These are phyloP conservation scores for Thelonectria olida DNA, from an alignment of 2,329 filamentous ascomycete species.

Conservation along the genomic window DNA sequence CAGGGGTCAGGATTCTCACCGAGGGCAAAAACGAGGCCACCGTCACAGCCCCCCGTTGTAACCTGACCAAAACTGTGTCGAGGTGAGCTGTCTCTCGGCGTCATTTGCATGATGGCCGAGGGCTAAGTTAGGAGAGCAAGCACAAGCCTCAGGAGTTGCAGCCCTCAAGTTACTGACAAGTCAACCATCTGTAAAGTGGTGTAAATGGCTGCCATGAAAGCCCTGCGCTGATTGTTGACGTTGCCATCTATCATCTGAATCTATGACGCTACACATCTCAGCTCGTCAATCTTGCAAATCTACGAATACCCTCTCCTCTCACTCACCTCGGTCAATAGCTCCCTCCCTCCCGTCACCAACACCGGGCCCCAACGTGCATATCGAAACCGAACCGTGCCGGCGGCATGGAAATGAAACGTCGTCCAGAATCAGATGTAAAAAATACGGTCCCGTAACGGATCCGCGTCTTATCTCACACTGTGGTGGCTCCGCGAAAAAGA, in stretches of 20 bases:
- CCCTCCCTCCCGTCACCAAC: background rate
- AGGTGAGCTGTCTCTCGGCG: constrained; percentile 18
- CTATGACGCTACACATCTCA: background rate
- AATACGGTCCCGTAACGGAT: constrained; percentile 8
- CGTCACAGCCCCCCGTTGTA: background rate
- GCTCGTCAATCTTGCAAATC: too few relatives aligned
- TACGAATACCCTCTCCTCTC: background rate
- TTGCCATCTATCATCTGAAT: background rate
- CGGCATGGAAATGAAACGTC: constrained; percentile 1
- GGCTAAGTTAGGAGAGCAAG: too few relatives aligned
- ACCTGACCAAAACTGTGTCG: constrained; percentile 12
- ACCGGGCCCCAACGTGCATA: background rate
- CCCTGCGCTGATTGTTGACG: background rate
- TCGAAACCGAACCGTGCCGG: background rate
- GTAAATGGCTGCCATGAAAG: background rate
- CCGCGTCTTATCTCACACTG: constrained; percentile 16
- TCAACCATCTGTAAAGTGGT: too few relatives aligned
- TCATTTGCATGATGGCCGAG: constrained; percentile 7
- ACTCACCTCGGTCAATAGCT: background rate
- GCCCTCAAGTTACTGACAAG: too few relatives aligned
- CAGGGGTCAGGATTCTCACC: constrained; percentile 22
- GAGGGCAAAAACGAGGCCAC: constrained; percentile 12
- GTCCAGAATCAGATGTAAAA: constrained; percentile 1
- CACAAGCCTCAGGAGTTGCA: too few relatives aligned
- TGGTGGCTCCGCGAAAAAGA: constrained; percentile 21